Conservation (phyloP, 306 rosid species). For the Abrus pulchellus region DNA sequence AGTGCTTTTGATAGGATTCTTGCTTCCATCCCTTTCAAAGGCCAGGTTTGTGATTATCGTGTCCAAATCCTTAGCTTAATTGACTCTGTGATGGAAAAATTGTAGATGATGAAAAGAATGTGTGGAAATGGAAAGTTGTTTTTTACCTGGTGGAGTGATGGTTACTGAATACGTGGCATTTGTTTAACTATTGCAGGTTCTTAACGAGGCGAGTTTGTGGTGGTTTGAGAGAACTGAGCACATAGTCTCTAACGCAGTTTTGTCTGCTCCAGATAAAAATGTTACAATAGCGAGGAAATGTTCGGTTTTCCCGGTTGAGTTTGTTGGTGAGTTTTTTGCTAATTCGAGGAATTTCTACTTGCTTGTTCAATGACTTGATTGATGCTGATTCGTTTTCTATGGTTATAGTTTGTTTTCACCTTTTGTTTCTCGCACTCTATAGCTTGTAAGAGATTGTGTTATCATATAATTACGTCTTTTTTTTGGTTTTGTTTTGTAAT, state of each 20-base stretch:
- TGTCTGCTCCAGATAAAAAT: conserved; percentile 79
- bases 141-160: neutral
- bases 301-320: conserved; percentile 94
- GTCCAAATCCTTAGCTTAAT: conserved; percentile 20
- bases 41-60: conserved; percentile 61
- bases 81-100: neutral
- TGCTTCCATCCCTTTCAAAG: conserved; percentile 96
- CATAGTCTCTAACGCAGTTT: conserved; percentile 83
- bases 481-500: neutral
- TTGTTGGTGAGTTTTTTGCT: conserved; percentile 77
- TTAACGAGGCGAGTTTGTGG: conserved; percentile 94
- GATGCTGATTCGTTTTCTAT: conserved; percentile 3
- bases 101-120: neutral
- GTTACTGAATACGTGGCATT: neutral
- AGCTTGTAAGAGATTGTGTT: neutral
- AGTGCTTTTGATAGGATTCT: conserved; percentile 98
- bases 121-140: neutral
- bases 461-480: neutral
- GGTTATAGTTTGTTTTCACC: conserved; percentile 21
- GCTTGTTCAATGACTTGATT: neutral
- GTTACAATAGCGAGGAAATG: conserved; percentile 94
- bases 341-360: neutral
- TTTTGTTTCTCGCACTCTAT: conserved; percentile 10
- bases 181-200: conserved; percentile 66
- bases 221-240: conserved; percentile 93